phyloP scores from a whole-genome alignment of 306 rosid species.

The Canavalia gladiata region DNA sequence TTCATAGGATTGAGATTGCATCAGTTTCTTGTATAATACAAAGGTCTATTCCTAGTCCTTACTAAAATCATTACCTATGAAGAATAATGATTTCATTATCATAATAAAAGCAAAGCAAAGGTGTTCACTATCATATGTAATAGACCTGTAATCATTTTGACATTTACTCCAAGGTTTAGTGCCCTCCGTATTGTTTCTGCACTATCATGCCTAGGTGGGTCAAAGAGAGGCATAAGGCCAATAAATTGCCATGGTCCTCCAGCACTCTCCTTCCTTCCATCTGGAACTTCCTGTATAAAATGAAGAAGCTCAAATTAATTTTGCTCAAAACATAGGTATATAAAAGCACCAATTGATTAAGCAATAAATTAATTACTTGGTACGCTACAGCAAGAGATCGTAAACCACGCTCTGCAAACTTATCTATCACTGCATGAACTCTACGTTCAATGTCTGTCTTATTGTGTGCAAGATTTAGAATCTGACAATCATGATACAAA shows the following conservation, averaged over 20 bases:
- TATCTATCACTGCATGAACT: conserved; percentile 93
- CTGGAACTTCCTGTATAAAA: conserved; percentile 89
- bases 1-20: not conserved
- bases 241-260: conserved; percentile 98
- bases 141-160: conserved; percentile 96
- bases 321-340: conserved; percentile 14
- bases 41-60: conserved; percentile 29
- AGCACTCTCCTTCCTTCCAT: conserved; percentile 87
- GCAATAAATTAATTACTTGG: conserved; percentile 67
- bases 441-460: conserved; percentile 86
- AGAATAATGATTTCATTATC: conserved; percentile 33
- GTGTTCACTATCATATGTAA: conserved; percentile 34
- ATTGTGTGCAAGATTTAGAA: conserved; percentile 90
- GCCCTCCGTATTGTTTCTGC: conserved; percentile 99
- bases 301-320: conserved; percentile 26
- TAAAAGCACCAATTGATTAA: conserved; percentile 24
- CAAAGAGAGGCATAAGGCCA: conserved; percentile 95
- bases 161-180: conserved; percentile 96
- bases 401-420: conserved; percentile 95
- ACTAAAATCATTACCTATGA: conserved; percentile 6
- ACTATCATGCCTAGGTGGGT: conserved; percentile 99
- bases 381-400: conserved; percentile 97
- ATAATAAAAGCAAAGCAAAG: conserved; percentile 37
- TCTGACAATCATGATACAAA: conserved; percentile 61
- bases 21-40: conserved; percentile 33